A percentile compares a stretch with the other conserved stretches of the same genome.
Evolutionary conservation across 2,329 filamentous ascomycete species (phyloP).

Genomic region (Beauveria asiatica): DNA sequence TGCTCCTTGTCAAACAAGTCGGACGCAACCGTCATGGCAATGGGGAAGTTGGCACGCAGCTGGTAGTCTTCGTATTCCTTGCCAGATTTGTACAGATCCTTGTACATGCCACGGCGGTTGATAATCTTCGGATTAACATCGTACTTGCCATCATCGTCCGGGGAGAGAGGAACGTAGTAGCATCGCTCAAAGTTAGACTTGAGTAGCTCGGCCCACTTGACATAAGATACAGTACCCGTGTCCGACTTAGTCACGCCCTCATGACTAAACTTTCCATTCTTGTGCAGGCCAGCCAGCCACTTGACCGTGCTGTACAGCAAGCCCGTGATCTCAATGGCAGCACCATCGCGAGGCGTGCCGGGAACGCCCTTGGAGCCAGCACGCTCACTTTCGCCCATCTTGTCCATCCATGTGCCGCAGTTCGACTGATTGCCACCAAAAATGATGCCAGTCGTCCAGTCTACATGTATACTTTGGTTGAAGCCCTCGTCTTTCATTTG

Average conservation of each 20-base stretch:
- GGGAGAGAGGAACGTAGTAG: constrained; percentile 71
- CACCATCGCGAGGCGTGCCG: constrained; percentile 92
- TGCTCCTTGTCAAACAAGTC: constrained; percentile 74
- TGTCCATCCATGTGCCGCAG: constrained; percentile 99
- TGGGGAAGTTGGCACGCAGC: constrained; percentile 84
- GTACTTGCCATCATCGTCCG: constrained; percentile 64
- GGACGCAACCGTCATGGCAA: constrained; percentile 90
- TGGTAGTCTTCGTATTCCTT: constrained; percentile 99
- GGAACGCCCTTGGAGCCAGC: constrained; percentile 89
- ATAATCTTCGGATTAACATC: constrained; percentile 72
- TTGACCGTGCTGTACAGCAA: constrained; percentile 80
- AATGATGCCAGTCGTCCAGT: constrained; percentile 83
- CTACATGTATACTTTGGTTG: constrained; percentile 80
- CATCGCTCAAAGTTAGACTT: constrained; percentile 83
- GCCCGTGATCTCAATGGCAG: constrained; percentile 90
- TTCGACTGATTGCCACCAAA: constrained; percentile 92
- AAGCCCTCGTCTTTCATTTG: constrained; percentile 94
- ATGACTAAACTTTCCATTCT: constrained; percentile 63
- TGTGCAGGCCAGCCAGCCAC: constrained; percentile 65
- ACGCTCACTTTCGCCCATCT: constrained; percentile 96
- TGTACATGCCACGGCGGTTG: constrained; percentile 94
- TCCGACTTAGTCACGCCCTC: constrained; percentile 60
- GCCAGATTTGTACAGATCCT: constrained; percentile 86
- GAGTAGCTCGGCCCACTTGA: constrained; percentile 71
- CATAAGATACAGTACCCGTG: constrained; percentile 56